phyloP scores from a whole-genome alignment of 768 basidiomycete genomes.

The Pleurotus eryngii region DNA sequence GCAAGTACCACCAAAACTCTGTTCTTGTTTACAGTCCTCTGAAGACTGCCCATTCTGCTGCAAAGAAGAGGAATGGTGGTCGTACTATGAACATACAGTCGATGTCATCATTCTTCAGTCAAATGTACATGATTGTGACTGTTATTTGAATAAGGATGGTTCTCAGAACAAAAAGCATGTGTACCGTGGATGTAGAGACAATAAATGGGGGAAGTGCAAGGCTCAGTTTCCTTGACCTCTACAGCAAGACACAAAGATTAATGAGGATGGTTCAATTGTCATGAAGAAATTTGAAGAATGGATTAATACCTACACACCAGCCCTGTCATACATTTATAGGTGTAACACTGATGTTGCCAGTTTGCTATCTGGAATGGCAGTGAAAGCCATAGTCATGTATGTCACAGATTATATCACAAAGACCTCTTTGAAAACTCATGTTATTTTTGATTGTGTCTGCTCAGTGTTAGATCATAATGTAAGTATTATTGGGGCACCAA shows the following conservation, averaged over 20 bases:
- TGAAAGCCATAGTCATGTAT: slow-evolving; percentile 31
- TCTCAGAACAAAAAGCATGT: slow-evolving; percentile 6
- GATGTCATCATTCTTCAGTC: slow-evolving; percentile 25
- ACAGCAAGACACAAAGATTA: too few species aligned
- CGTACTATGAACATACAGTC: slow-evolving; percentile 13
- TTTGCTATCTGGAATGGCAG: slow-evolving; percentile 28
- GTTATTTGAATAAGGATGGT: slow-evolving; percentile 13
- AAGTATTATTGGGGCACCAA: not conserved
- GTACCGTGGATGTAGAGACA: not conserved
- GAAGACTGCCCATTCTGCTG: slow-evolving; percentile 19
- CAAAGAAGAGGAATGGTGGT: slow-evolving; percentile 10
- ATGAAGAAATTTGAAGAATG: slow-evolving; percentile 25
- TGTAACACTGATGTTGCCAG: slow-evolving; percentile 31
- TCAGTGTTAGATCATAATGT: slow-evolving; percentile 12
- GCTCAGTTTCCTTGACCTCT: slow-evolving; percentile 23
- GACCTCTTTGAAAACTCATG: slow-evolving; percentile 24
- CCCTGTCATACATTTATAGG: slow-evolving; percentile 21
- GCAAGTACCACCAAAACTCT: slow-evolving; percentile 13
- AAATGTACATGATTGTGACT: slow-evolving; percentile 26
- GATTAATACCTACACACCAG: slow-evolving; percentile 25
- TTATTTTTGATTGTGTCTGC: slow-evolving; percentile 14
- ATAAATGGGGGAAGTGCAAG: slow-evolving; percentile 15
- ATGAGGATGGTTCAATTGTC: slow-evolving; percentile 18
- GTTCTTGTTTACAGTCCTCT: slow-evolving; percentile 7
- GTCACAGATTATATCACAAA: slow-evolving; percentile 30